These are phyloP conservation scores for Lumnitzera racemosa DNA, from an alignment of 345 rosid species.

Conservation along the genomic window DNA sequence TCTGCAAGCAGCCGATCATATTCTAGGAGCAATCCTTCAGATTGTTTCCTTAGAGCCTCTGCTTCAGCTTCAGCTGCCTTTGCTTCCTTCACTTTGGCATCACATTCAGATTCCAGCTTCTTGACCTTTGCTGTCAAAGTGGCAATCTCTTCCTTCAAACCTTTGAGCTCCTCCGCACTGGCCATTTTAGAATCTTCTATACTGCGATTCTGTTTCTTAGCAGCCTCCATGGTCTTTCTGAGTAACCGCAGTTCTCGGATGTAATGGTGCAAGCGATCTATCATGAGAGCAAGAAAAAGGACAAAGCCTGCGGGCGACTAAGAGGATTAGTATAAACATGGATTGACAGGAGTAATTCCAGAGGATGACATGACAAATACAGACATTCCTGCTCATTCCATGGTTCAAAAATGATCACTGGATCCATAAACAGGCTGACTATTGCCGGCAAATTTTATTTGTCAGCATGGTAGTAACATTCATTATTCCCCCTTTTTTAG, in stretches of 20 bases:
- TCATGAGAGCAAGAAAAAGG: constrained; percentile 72
- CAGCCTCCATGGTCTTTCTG: constrained; percentile 70
- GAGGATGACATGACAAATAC: too few species aligned
- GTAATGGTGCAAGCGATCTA: constrained; percentile 81
- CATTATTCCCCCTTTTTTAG: too few species aligned
- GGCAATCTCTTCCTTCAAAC: constrained; percentile 38
- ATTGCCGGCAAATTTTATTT: too few species aligned
- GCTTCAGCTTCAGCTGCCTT: constrained; percentile 50
- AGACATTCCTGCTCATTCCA: too few species aligned
- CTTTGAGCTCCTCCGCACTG: constrained; percentile 36
- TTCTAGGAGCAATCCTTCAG: constrained; percentile 64
- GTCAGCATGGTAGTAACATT: too few species aligned
- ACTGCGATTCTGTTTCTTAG: constrained; percentile 62
- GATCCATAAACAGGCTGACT: too few species aligned
- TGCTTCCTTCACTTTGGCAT: constrained; percentile 44
- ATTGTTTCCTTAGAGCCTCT: constrained; percentile 58
- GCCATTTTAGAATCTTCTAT: constrained; percentile 46
- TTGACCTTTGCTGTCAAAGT: constrained; percentile 34
- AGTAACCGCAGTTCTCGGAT: constrained; percentile 69
- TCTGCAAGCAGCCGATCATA: constrained; percentile 64
- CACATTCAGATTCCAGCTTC: constrained; percentile 42
- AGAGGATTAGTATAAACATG: not conserved
- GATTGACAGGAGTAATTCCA: too few species aligned
- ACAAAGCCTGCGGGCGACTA: constrained; percentile 48
- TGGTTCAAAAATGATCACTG: too few species aligned